Percentiles rank a stretch among this genome's conserved stretches.
Evolutionary conservation across 1,139 yeast species (phyloP).

Genomic region (Hanseniaspora uvarum): DNA sequence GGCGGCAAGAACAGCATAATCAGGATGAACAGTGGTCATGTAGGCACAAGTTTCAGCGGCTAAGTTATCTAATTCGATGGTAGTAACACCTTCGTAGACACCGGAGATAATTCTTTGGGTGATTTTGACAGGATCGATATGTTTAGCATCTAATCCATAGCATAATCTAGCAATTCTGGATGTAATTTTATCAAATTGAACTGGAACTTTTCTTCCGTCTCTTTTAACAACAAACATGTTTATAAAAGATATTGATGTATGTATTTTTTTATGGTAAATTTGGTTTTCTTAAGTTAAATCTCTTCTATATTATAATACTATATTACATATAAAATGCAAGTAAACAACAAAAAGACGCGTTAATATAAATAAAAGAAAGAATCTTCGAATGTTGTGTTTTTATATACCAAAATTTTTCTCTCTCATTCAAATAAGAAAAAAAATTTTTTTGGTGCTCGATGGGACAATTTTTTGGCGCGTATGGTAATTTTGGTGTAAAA

Average conservation of each 20-base stretch:
- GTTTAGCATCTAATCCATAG: constrained; percentile 72
- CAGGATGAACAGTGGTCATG: constrained; percentile 96
- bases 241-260: too few species aligned
- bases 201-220: constrained; percentile 80
- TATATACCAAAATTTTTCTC: too few species aligned
- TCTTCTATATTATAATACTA: too few species aligned
- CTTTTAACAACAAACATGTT: constrained; percentile 47
- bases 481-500: too few species aligned
- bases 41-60: constrained; percentile 98
- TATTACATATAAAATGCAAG: too few species aligned
- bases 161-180: constrained; percentile 59
- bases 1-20: constrained; percentile 90
- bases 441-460: too few species aligned
- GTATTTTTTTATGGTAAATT: too few species aligned
- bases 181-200: constrained; percentile 66
- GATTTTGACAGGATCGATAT: constrained; percentile 79
- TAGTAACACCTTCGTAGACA: constrained; percentile 91
- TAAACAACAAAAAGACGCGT: too few species aligned
- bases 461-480: too few species aligned
- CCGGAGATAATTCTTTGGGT: constrained; percentile 84
- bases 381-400: too few species aligned
- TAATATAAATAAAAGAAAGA: too few species aligned
- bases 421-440: too few species aligned
- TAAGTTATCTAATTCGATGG: constrained; percentile 84
- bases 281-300: neutral